phyloP scores from a whole-genome alignment of 495 filamentous ascomycete species.

The Penicillium alfredii region DNA sequence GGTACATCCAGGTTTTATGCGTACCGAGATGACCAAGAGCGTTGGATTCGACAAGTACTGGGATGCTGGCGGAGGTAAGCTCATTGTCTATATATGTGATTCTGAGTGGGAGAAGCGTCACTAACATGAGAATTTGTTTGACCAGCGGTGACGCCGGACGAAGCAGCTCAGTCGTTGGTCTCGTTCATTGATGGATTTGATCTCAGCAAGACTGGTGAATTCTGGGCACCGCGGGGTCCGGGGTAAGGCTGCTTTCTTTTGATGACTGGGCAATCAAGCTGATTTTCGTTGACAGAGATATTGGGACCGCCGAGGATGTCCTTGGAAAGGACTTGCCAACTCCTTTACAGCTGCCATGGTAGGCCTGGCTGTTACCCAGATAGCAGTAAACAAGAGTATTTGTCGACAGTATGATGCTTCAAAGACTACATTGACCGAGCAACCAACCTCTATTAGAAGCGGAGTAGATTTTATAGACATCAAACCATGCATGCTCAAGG shows the following conservation, averaged over 20 bases:
- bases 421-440: no score
- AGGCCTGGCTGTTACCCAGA: slow-evolving; percentile 10
- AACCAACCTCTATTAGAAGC: no score
- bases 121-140: slow-evolving; percentile 3
- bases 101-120: no score
- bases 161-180: slow-evolving; percentile 57
- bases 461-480: no score
- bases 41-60: slow-evolving; percentile 69
- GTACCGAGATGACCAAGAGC: slow-evolving; percentile 65
- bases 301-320: slow-evolving; percentile 60
- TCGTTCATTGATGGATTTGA: slow-evolving; percentile 57
- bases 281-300: slow-evolving; percentile 45
- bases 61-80: slow-evolving; percentile 59
- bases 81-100: no score
- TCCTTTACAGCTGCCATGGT: slow-evolving; percentile 67
- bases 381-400: no score
- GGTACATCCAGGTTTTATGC: slow-evolving; percentile 70
- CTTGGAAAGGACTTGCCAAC: slow-evolving; percentile 56
- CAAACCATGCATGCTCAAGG: not conserved
- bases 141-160: slow-evolving; percentile 59
- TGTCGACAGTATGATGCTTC: no score
- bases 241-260: slow-evolving; percentile 34
- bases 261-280: not conserved
- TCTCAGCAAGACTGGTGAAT: slow-evolving; percentile 60
- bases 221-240: slow-evolving; percentile 65